Evolutionary conservation across 2,329 filamentous ascomycete genomes (phyloP).

Genomic region (Pseudofabraea citricarpa): DNA sequence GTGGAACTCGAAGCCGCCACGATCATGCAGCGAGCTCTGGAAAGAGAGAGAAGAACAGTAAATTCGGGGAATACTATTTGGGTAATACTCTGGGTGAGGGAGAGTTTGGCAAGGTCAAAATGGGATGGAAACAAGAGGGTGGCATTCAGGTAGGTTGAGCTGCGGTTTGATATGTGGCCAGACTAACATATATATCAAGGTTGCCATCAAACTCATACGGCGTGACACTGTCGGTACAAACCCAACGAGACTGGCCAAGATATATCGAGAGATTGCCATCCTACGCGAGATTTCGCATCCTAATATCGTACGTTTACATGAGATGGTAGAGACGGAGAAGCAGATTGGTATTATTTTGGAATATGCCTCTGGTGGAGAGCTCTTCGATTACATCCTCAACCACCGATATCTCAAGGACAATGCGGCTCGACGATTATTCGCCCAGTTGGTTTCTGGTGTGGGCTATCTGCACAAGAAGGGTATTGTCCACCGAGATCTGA

Average conservation of each 20-base stretch:
- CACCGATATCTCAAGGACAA: constrained; percentile 95
- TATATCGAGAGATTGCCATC: constrained; percentile 94
- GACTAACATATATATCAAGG: constrained; percentile 41
- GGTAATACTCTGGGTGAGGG: constrained; percentile 96
- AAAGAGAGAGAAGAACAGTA: constrained; percentile 67
- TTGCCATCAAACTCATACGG: constrained; percentile 96
- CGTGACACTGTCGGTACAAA: constrained; percentile 86
- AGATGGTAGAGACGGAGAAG: constrained; percentile 96
- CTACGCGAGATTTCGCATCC: constrained; percentile 83
- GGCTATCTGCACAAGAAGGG: constrained; percentile 98
- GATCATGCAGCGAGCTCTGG: constrained; percentile 41
- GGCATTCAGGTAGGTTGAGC: constrained; percentile 72
- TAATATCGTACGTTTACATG: constrained; percentile 93
- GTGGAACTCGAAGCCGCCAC: constrained; percentile 50
- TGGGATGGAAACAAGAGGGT: constrained; percentile 96
- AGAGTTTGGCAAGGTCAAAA: constrained; percentile 97
- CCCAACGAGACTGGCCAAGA: constrained; percentile 86
- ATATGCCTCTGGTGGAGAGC: constrained; percentile 93
- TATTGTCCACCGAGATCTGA: constrained; percentile 94
- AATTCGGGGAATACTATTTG: constrained; percentile 92
- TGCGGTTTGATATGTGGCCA: background rate
- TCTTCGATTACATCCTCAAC: constrained; percentile 97
- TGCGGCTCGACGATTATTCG: constrained; percentile 84
- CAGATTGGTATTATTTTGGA: constrained; percentile 98
- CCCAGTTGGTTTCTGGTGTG: constrained; percentile 92